Conservation (phyloP, 1,139 yeast species). For the Arxiozyma bovina region DNA sequence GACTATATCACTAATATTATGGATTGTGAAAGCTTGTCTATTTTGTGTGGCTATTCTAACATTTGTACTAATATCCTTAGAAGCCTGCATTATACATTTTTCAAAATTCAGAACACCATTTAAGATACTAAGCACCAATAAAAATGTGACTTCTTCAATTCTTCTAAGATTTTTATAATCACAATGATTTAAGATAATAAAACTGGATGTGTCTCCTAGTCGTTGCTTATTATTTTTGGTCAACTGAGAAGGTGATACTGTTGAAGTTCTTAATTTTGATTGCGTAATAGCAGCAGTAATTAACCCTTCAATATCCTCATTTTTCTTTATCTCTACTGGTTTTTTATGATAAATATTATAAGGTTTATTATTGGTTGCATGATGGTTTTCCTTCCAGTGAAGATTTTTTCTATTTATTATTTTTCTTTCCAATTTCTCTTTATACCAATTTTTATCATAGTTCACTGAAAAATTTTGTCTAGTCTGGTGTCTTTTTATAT, state of each 20-base stretch:
- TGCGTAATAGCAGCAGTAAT: not conserved
- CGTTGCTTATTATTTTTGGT: not conserved
- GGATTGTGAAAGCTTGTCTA: not conserved
- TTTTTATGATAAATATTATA: no score
- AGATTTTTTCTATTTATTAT: no score
- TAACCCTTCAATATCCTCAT: not conserved
- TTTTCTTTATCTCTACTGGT: not conserved
- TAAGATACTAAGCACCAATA: not conserved
- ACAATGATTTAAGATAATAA: not conserved
- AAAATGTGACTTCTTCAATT: not conserved
- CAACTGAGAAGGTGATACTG: not conserved
- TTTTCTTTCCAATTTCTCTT: not conserved
- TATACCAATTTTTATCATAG: not conserved
- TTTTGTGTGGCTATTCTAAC: not conserved
- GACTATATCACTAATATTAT: not conserved
- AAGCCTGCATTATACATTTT: not conserved
- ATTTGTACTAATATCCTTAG: not conserved
- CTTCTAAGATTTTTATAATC: not conserved
- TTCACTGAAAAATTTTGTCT: not conserved
- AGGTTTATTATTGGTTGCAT: not conserved
- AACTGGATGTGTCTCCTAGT: not conserved
- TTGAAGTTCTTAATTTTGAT: not conserved
- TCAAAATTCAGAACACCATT: slow-evolving; percentile 1
- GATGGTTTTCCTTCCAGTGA: no score
- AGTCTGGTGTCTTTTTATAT: not conserved